Percentiles rank a stretch among this genome's conserved stretches.
These are phyloP conservation scores for Eucalyptus pauciflora DNA, from an alignment of 345 rosid genomes.

Conservation along the genomic window DNA sequence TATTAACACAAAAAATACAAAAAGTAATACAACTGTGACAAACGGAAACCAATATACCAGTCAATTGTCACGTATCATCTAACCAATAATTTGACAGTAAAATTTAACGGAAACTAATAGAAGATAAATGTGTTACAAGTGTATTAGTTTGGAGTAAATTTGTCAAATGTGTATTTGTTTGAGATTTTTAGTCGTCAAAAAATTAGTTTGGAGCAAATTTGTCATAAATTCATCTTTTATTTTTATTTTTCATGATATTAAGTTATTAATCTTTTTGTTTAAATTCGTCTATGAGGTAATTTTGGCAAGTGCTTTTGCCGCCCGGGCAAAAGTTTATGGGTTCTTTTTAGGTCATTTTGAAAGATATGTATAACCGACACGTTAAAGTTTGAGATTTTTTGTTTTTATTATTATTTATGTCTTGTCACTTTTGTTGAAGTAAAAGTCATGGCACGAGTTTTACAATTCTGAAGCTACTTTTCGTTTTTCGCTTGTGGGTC, in stretches of 20 bases:
- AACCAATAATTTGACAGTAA: rapidly evolving
- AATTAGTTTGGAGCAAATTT: too few species aligned
- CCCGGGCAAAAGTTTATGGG: neutral
- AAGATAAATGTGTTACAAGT: too few species aligned
- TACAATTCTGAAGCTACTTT: neutral
- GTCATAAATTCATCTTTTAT: too few species aligned
- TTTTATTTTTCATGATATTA: too few species aligned
- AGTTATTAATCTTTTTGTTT: rapidly evolving
- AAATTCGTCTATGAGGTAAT: neutral
- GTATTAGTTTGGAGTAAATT: rapidly evolving
- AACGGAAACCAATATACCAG: rapidly evolving
- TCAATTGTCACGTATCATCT: too few species aligned
- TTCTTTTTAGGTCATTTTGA: neutral
- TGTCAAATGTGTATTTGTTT: too few species aligned
- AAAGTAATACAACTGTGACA: too few species aligned
- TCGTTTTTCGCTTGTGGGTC: neutral
- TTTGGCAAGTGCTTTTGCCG: neutral
- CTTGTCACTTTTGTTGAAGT: neutral
- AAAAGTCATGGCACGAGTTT: neutral
- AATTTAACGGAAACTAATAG: too few species aligned
- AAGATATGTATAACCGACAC: neutral
- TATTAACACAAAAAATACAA: too few species aligned
- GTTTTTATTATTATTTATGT: neutral
- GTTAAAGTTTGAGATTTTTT: neutral
- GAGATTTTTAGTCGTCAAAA: rapidly evolving